phyloP scores from a whole-genome alignment of 108 stramenopile genomes.

The Nannochloropsis oceanica region DNA sequence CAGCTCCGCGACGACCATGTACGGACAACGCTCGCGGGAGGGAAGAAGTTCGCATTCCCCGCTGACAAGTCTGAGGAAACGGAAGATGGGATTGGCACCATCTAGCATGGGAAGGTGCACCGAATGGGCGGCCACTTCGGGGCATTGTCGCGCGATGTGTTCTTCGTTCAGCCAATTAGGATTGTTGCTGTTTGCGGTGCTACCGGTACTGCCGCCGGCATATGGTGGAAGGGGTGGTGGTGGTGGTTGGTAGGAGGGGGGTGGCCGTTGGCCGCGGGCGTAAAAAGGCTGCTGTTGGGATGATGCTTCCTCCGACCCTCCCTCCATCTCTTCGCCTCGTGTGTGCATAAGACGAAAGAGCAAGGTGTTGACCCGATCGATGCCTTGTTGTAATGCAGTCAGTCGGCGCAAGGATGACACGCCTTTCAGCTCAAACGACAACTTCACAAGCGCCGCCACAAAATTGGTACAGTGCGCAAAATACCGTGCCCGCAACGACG shows the following conservation, averaged over 20 bases:
- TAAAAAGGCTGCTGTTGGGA: neutral
- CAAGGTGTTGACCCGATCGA: neutral
- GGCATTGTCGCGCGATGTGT: conserved; percentile 13
- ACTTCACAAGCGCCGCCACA: neutral
- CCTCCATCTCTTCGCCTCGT: neutral
- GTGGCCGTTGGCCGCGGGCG: neutral
- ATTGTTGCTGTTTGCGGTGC: neutral
- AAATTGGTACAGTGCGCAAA: neutral
- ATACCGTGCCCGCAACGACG: neutral
- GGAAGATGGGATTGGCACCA: neutral
- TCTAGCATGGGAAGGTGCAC: conserved; percentile 20
- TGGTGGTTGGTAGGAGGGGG: neutral
- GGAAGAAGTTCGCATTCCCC: conserved; percentile 22
- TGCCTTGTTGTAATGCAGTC: neutral
- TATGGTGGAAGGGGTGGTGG: neutral
- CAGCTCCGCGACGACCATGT: conserved; percentile 23
- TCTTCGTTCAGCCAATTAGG: conserved; percentile 11
- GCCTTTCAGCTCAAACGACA: neutral
- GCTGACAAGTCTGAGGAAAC: conserved; percentile 13
- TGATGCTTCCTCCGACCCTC: neutral
- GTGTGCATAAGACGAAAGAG: neutral
- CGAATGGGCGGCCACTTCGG: conserved; percentile 18
- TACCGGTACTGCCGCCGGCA: neutral
- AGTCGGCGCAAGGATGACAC: neutral
- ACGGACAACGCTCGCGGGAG: conserved; percentile 20